Evolutionary conservation across 495 filamentous ascomycete genomes (phyloP), one percentile per base, ranked within the genome.

Genomic region (Geoglossum glabrum): DNA sequence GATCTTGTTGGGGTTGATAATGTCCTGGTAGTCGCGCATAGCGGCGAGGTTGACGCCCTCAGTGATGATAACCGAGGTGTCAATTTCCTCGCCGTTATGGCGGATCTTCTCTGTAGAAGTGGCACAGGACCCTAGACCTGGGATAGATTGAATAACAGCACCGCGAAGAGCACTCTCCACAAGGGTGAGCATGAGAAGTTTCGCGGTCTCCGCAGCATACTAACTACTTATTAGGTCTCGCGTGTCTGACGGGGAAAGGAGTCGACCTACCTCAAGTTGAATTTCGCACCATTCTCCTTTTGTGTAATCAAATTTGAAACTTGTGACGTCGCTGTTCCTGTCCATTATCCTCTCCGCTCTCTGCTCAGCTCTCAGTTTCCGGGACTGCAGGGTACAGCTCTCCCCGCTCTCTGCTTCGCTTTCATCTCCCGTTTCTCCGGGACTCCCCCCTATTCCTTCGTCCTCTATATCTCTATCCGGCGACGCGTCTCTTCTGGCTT

Each of bases 181-280:
- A 59, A 97, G 74, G 60, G 82, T 86, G 60, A 96, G 78, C 74
- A 97, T 87, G 51, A 99, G 81, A 57, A 99, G 72, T 73, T 99
- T 99, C 61, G 93, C 83, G 26, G 83, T 85, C 33, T 76, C 69
- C 55, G 82, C 78, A 58, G 84, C 78, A 68, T 92, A 97, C 68
- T 60, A 27, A n/a, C 11, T 23, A 3, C 28, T 36, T 15, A 21
- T 28, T 45, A 49, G 43, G 23, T 4, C n/a, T 33, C 19, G 11
- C 15, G 10, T 55, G 26, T 21, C 25, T 26, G 26, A n/a, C 57
- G n/a, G 26, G 17, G 19, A 23, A 52, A 23, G 40, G n/a, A 50
- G 11, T 50, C 21, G 5, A 17, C 54, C 11, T 57, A 60, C 59
- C 59, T 96, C 85, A 61, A 97, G 75, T 40, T 81, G 81, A 65